A percentile compares a stretch with the other conserved stretches of the same genome.
Evolutionary conservation across 2,329 filamentous ascomycete species (phyloP).

Genomic region (Cladosporium sp.): DNA sequence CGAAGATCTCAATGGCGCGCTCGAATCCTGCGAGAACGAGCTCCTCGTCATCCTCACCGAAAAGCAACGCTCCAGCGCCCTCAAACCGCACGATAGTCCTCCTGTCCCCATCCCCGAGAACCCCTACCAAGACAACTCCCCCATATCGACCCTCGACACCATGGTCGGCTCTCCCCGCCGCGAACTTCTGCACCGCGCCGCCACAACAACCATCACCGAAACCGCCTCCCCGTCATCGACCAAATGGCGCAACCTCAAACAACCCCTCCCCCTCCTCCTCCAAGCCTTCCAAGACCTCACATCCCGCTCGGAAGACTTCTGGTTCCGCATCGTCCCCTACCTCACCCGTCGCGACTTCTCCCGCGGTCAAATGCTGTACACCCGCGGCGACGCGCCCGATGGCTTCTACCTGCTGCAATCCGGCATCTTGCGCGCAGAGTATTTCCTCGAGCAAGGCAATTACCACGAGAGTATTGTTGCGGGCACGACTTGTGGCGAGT

Average conservation of each 20-base stretch:
- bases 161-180: constrained; percentile 71
- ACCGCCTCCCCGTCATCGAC: constrained; percentile 45
- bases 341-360: constrained; percentile 66
- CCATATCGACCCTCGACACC: constrained; percentile 22
- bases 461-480: constrained; percentile 90
- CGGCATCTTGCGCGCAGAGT: constrained; percentile 85
- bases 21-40: constrained; percentile 94
- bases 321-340: constrained; percentile 75
- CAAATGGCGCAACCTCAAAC: constrained; percentile 81
- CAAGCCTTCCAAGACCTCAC: constrained; percentile 93
- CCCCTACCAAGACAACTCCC: neutral
- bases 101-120: constrained; percentile 28
- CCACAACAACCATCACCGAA: constrained; percentile 68
- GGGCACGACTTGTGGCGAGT: constrained; percentile 89
- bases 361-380: constrained; percentile 71
- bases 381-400: constrained; percentile 66
- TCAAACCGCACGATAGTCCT: constrained; percentile 46
- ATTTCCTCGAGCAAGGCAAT: constrained; percentile 81
- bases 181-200: constrained; percentile 72
- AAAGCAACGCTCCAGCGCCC: constrained; percentile 33
- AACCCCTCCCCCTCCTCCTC: constrained; percentile 84
- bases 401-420: constrained; percentile 89
- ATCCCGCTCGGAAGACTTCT: constrained; percentile 86
- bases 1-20: constrained; percentile 83
- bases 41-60: constrained; percentile 57